Base-by-base conservation (phyloP, 1,139 yeast genomes). In the Pichia sp. region DNA sequence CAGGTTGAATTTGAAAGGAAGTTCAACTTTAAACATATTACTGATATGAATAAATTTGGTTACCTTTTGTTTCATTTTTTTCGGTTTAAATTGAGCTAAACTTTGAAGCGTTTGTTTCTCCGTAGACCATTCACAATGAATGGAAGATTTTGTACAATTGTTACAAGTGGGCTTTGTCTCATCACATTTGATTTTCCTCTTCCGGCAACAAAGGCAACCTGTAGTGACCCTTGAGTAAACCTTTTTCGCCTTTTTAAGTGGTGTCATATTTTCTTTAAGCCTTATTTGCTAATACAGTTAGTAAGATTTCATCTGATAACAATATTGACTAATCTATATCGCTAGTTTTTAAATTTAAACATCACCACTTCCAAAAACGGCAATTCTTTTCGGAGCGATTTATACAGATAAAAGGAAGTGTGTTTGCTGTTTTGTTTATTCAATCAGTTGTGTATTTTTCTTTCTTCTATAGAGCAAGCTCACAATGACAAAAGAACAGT, bases 101-200 rank as follows among this genome's bases (percentile, higher is more conserved):
- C 24, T 18, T n/a, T 32, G 22, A 3, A 34, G 3, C 5, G 47
- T 27, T n/a, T 35, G 16, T n/a, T 40, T 45, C n/a, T 32, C 5
- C 3, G 13, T 11, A 3, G 43, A 27, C 48, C 48, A 45, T 25
- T 39, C 41, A 38, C 48, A 45, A n/a, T 22, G 11, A 22, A 36
- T 29, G 5, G 34, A 34, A 20, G 43, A 30, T 26, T 22, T 42
- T 9, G n/a, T 26, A 13, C 49, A 46, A 12, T 43, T 46, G 6
- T 25, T 26, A 24, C 49, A 46, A 1, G 16, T 12, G 2, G 49
- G 45, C 18, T 42, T 46, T 3, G 22, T 12, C 16, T 42, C 46
- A 39, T 46, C 49, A 35, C 49, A 46, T 20, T 43, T 46, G 24
- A 46, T 39, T 39, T 42, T 46, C 15, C 46, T 26, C 27, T 42